Evolutionary conservation across 2,329 filamentous ascomycete species (phyloP).

Genomic region (Aphanoascus verrucosus): DNA sequence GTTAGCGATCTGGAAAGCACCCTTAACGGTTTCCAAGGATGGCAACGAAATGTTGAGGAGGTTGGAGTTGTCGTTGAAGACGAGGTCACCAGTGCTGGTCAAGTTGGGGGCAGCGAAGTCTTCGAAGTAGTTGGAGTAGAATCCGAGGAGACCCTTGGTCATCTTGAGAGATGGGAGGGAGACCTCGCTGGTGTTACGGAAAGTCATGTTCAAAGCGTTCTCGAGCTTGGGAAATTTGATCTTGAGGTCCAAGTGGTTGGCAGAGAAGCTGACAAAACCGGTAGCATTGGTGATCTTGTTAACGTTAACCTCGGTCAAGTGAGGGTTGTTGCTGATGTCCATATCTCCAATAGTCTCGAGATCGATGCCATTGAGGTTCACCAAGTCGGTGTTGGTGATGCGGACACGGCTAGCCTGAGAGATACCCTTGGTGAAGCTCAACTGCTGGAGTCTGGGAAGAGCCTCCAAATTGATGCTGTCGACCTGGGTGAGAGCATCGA

Average conservation of each 20-base stretch:
- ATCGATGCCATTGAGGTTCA: conserved; percentile 68
- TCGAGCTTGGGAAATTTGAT: conserved; percentile 68
- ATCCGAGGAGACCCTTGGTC: conserved; percentile 69
- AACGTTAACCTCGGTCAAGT: conserved; percentile 59
- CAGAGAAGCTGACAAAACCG: conserved; percentile 58
- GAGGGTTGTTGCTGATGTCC: conserved; percentile 82
- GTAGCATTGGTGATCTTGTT: conserved; percentile 70
- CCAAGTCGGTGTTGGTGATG: conserved; percentile 80
- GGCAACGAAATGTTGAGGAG: conserved; percentile 68
- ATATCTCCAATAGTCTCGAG: conserved; percentile 61
- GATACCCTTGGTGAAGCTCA: conserved; percentile 55
- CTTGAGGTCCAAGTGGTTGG: conserved; percentile 64
- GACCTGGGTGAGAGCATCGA: conserved; percentile 55
- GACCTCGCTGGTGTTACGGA: conserved; percentile 68
- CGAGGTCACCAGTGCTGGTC: conserved; percentile 42
- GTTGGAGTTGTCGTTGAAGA: conserved; percentile 47
- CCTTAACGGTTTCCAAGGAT: conserved; percentile 55
- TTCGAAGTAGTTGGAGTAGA: conserved; percentile 60
- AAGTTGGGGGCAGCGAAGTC: conserved; percentile 38
- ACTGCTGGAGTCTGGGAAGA: conserved; percentile 52
- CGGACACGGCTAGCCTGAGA: conserved; percentile 55
- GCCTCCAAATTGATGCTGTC: conserved; percentile 60
- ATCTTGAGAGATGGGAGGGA: conserved; percentile 59
- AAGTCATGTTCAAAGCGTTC: conserved; percentile 68
- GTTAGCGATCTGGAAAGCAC: conserved; percentile 79